Percentiles rank a stretch among this genome's conserved stretches.
Conservation (phyloP, 23 red algal genomes). For the Gracilariopsis chorda region DNA sequence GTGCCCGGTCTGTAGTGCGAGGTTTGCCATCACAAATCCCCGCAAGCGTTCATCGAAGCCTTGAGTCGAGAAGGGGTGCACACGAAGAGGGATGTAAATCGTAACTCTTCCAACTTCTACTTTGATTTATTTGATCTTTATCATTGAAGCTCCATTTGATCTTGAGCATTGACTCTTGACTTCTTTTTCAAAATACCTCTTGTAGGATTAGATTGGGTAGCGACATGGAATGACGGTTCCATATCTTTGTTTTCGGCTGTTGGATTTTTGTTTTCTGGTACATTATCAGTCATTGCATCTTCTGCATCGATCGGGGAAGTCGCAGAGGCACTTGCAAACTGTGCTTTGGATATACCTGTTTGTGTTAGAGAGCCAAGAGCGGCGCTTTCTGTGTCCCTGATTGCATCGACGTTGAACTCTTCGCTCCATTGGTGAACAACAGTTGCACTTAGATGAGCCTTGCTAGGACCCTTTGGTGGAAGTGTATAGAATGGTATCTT, state of each 20-base stretch:
- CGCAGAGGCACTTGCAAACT: background rate
- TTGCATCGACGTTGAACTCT: slow-evolving; percentile 70
- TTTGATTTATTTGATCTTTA: too few species aligned
- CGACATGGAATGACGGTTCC: background rate
- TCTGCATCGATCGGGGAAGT: background rate
- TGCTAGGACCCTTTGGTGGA: slow-evolving; percentile 73
- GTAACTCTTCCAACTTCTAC: too few species aligned
- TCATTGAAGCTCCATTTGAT: slow-evolving; percentile 4
- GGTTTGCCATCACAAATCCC: slow-evolving; percentile 37
- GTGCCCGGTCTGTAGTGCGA: slow-evolving; percentile 69
- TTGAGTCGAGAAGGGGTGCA: too few species aligned
- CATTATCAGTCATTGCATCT: background rate
- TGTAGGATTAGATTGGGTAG: background rate
- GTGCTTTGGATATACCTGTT: background rate
- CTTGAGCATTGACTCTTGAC: background rate
- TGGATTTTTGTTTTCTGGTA: background rate
- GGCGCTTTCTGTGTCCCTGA: background rate
- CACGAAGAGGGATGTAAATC: too few species aligned
- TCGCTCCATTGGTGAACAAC: slow-evolving; percentile 64
- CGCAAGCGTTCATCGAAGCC: background rate
- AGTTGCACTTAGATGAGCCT: slow-evolving; percentile 47
- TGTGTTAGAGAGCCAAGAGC: background rate
- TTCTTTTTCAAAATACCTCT: background rate
- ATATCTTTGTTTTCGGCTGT: background rate
- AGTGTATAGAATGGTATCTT: slow-evolving; percentile 97